A percentile compares a stretch with the other conserved stretches of the same genome.
phyloP scores from a whole-genome alignment of 1,284 basidiomycete genomes.

The Phlebopus sp. region DNA sequence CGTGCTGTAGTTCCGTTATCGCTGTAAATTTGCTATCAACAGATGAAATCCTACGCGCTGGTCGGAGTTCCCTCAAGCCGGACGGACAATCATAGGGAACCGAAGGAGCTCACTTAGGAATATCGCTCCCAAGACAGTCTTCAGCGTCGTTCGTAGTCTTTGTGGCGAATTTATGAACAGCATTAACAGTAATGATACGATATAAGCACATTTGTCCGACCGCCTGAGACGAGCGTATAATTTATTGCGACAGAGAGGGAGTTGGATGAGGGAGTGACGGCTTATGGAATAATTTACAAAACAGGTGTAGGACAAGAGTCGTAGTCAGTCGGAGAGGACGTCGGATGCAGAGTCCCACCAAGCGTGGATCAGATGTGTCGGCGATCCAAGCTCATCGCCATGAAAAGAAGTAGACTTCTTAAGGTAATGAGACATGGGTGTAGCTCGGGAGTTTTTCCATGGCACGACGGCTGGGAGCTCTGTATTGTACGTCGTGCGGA shows the following conservation, averaged over 20 bases:
- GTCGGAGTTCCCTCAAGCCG: slow-evolving; percentile 83
- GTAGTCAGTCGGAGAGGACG: slow-evolving; percentile 32
- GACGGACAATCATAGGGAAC: slow-evolving; percentile 62
- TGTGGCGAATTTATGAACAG: slow-evolving; percentile 23
- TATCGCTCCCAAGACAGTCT: slow-evolving; percentile 23
- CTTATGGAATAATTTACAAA: slow-evolving; percentile 27
- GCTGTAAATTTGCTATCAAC: slow-evolving; percentile 94
- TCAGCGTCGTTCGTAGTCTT: slow-evolving; percentile 7
- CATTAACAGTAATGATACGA: slow-evolving; percentile 32
- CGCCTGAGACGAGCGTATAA: slow-evolving; percentile 21
- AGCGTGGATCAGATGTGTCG: slow-evolving; percentile 49
- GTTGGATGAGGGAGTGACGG: slow-evolving; percentile 22
- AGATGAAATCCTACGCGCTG: slow-evolving; percentile 94
- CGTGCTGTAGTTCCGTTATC: slow-evolving; percentile 81
- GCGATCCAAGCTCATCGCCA: slow-evolving; percentile 36
- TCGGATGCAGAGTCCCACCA: slow-evolving; percentile 62
- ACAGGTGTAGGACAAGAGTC: slow-evolving; percentile 5
- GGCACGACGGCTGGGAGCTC: slow-evolving; percentile 37
- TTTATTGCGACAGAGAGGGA: slow-evolving; percentile 24
- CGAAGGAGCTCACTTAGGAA: slow-evolving; percentile 10
- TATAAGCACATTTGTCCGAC: slow-evolving; percentile 15
- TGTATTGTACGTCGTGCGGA: slow-evolving; percentile 35
- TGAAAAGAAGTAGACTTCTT: slow-evolving; percentile 40
- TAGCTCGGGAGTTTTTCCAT: slow-evolving; percentile 40
- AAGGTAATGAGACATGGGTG: slow-evolving; percentile 37